Percentiles rank a stretch among this genome's conserved stretches.
These are phyloP conservation scores for Ophiorrhiza pumila DNA, from an alignment of 257 asterid species.

Conservation along the genomic window DNA sequence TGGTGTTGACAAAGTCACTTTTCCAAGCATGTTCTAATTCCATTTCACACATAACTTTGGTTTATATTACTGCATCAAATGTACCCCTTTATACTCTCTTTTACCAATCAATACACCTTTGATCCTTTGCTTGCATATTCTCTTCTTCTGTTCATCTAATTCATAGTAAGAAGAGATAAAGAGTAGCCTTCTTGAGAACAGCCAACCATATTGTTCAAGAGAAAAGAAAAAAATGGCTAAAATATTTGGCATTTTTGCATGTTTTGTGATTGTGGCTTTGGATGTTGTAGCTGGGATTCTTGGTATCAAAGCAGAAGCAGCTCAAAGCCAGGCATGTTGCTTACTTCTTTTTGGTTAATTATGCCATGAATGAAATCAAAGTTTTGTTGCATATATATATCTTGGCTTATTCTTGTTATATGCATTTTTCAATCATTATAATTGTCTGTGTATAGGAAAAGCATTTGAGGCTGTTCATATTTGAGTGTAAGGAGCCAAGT, in stretches of 20 bases:
- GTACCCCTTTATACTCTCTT: background rate
- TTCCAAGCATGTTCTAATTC: slow-evolving; percentile 21
- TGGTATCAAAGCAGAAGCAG: slow-evolving; percentile 75
- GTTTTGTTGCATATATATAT: background rate
- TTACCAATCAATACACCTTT: background rate
- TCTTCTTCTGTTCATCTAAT: background rate
- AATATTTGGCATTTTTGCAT: slow-evolving; percentile 48
- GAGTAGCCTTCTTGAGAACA: background rate
- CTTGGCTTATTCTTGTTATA: background rate
- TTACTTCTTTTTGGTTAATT: background rate
- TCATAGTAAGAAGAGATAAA: slow-evolving; percentile 4
- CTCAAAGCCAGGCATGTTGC: slow-evolving; percentile 61
- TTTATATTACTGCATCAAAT: background rate
- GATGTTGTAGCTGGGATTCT: slow-evolving; percentile 71
- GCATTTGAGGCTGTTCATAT: slow-evolving; percentile 67
- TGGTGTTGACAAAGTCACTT: slow-evolving; percentile 52
- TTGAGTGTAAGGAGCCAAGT: slow-evolving; percentile 89
- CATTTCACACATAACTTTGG: slow-evolving; percentile 3
- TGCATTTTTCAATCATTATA: background rate
- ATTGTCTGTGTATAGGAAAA: slow-evolving; percentile 42
- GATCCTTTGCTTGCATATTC: background rate
- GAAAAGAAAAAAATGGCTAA: slow-evolving; percentile 43
- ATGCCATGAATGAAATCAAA: background rate
- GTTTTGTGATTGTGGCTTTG: slow-evolving; percentile 61
- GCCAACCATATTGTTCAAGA: background rate